These are phyloP conservation scores for Telfairia occidentalis DNA, from an alignment of 331 rosid species.

Conservation along the genomic window DNA sequence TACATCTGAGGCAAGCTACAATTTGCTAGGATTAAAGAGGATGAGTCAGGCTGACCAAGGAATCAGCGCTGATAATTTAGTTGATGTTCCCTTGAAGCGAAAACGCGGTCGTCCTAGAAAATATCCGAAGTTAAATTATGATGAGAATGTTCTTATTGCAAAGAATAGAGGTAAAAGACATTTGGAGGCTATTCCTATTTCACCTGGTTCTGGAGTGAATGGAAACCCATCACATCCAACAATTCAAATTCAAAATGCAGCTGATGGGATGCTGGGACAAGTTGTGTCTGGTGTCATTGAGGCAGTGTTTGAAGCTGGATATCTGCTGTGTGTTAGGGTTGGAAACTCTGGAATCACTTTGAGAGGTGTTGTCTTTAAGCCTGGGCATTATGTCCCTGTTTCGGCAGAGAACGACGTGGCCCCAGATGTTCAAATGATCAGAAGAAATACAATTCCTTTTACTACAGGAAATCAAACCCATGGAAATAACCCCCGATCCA, in stretches of 20 bases:
- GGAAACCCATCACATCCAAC: constrained; percentile 43
- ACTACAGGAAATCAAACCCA: constrained; percentile 30
- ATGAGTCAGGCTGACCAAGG: constrained; percentile 54
- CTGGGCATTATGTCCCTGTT: constrained; percentile 66
- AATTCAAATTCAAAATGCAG: constrained; percentile 24
- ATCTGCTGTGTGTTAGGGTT: constrained; percentile 67
- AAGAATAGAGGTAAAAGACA: constrained; percentile 26
- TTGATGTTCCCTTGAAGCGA: constrained; percentile 60
- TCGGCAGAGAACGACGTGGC: constrained; percentile 74
- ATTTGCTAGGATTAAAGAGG: constrained; percentile 11
- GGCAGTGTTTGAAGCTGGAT: constrained; percentile 90
- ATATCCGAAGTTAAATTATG: constrained; percentile 45
- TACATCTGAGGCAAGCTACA: constrained; percentile 1
- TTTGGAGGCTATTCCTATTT: constrained; percentile 25
- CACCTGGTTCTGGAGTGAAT: constrained; percentile 47
- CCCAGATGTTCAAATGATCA: constrained; percentile 68
- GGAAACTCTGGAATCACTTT: constrained; percentile 52
- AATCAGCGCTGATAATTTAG: constrained; percentile 38
- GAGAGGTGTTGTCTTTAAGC: constrained; percentile 80
- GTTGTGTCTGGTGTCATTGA: constrained; percentile 77
- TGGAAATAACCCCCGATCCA: constrained; percentile 30
- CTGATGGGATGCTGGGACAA: constrained; percentile 52
- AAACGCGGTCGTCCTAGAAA: constrained; percentile 97
- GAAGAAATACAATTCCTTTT: constrained; percentile 46
- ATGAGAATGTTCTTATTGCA: constrained; percentile 23